These are phyloP conservation scores for Aspergillus fumigatus DNA, from an alignment of 2,329 filamentous ascomycete species.

Conservation along the genomic window DNA sequence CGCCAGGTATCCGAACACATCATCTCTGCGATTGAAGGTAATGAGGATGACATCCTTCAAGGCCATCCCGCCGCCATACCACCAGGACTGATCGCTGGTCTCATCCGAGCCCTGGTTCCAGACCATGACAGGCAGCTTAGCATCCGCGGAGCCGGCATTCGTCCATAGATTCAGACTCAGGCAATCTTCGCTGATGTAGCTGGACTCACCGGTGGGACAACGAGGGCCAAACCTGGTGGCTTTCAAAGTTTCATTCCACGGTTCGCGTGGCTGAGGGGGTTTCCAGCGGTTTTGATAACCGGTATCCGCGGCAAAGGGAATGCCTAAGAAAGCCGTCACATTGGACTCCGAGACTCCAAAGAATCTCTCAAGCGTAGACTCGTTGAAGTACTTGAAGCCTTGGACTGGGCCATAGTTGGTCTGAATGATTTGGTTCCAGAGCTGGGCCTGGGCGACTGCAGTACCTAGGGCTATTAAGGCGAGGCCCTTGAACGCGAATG, in stretches of 20 bases:
- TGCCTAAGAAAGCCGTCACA: constrained; percentile 20
- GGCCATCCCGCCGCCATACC: constrained; percentile 27
- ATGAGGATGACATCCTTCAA: constrained; percentile 25
- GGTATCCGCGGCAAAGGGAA: constrained; percentile 26
- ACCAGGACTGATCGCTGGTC: constrained; percentile 21
- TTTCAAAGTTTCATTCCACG: constrained; percentile 18
- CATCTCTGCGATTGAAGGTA: constrained; percentile 26
- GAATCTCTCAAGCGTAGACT: constrained; percentile 15
- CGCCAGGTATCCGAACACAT: constrained; percentile 25
- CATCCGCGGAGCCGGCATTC: constrained; percentile 14
- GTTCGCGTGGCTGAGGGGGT: constrained; percentile 18
- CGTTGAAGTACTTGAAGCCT: constrained; percentile 19
- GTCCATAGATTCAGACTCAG: constrained; percentile 31
- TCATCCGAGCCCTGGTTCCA: constrained; percentile 28
- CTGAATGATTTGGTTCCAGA: constrained; percentile 15
- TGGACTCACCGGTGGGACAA: constrained; percentile 14
- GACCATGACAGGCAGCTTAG: constrained; percentile 25
- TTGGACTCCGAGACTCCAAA: constrained; percentile 14
- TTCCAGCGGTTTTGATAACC: constrained; percentile 25
- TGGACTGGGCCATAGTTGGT: constrained; percentile 16
- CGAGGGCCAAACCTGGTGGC: constrained; percentile 19
- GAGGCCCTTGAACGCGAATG: neutral
- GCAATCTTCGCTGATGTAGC: constrained; percentile 29
- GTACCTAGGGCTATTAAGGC: constrained; percentile 7
- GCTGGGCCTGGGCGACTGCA: constrained; percentile 13